These are phyloP conservation scores for Mycena sp. DNA, from an alignment of 1,284 basidiomycete species.

Conservation along the genomic window DNA sequence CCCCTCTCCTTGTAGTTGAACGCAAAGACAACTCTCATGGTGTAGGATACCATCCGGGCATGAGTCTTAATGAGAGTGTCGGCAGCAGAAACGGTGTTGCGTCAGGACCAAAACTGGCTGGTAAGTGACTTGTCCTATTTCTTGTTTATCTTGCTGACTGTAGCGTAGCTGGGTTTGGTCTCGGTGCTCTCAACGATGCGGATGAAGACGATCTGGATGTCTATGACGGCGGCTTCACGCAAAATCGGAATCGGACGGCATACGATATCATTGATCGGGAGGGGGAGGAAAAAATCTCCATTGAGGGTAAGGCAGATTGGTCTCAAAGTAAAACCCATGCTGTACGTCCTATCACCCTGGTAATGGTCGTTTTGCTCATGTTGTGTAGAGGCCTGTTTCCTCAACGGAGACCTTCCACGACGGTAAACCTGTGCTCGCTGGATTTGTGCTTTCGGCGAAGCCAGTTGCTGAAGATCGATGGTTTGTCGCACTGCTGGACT, in stretches of 20 bases:
- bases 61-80: conserved; percentile 69
- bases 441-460: conserved; percentile 78
- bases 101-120: conserved; percentile 67
- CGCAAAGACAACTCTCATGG: conserved; percentile 84
- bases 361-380: conserved; percentile 36
- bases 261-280: conserved; percentile 75
- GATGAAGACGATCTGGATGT: conserved; percentile 92
- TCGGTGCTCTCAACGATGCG: conserved; percentile 87
- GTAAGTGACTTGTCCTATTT: conserved; percentile 46
- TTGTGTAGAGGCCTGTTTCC: conserved; percentile 47
- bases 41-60: conserved; percentile 77
- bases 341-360: conserved; percentile 32
- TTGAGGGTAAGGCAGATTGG: conserved; percentile 42
- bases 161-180: conserved; percentile 77
- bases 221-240: conserved; percentile 64
- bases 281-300: conserved; percentile 64
- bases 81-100: conserved; percentile 42
- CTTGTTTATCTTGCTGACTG: conserved; percentile 2
- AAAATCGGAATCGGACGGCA: conserved; percentile 65
- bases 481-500: conserved; percentile 50
- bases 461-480: conserved; percentile 79
- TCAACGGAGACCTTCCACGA: conserved; percentile 68
- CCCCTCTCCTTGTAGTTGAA: conserved; percentile 66
- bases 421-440: conserved; percentile 76
- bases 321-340: conserved; percentile 28